These are phyloP conservation scores for Spraguea lophii DNA, from an alignment of 371 early-diverging fungal genomes.

Conservation along the genomic window DNA sequence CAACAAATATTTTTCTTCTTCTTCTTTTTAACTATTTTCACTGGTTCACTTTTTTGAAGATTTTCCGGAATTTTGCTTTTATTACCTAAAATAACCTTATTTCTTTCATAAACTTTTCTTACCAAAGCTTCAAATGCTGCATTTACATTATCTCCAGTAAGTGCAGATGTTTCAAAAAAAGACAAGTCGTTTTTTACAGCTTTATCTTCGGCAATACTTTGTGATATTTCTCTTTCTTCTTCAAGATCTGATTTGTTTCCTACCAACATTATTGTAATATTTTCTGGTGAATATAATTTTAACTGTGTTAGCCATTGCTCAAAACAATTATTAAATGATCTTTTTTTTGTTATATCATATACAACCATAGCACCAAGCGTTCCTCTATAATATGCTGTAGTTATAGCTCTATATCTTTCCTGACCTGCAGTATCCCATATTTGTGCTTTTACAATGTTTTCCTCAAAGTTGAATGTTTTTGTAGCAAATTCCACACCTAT, in stretches of 20 bases:
- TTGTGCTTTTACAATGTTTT: constrained; percentile 89
- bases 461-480: constrained; percentile 74
- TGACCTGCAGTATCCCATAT: constrained; percentile 83
- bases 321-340: constrained; percentile 68
- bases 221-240: constrained; percentile 73
- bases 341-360: constrained; percentile 86
- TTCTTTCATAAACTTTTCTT: constrained; percentile 32
- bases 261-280: constrained; percentile 90
- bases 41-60: too few species aligned
- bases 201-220: constrained; percentile 78
- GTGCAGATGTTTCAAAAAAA: constrained; percentile 42
- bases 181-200: constrained; percentile 48
- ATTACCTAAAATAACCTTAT: too few species aligned
- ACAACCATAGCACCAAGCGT: constrained; percentile 94
- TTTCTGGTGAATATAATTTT: constrained; percentile 78
- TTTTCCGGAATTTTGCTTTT: too few species aligned
- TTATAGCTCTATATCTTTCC: constrained; percentile 48
- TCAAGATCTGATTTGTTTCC: constrained; percentile 97
- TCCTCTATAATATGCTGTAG: constrained; percentile 77
- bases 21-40: too few species aligned
- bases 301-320: constrained; percentile 89
- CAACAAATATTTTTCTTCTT: too few species aligned
- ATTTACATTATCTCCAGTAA: constrained; percentile 38
- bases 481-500: constrained; percentile 97
- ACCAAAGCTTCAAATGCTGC: constrained; percentile 44